phyloP scores from a whole-genome alignment of 441 rosid genomes.

The Arabidopsis hybrid region DNA sequence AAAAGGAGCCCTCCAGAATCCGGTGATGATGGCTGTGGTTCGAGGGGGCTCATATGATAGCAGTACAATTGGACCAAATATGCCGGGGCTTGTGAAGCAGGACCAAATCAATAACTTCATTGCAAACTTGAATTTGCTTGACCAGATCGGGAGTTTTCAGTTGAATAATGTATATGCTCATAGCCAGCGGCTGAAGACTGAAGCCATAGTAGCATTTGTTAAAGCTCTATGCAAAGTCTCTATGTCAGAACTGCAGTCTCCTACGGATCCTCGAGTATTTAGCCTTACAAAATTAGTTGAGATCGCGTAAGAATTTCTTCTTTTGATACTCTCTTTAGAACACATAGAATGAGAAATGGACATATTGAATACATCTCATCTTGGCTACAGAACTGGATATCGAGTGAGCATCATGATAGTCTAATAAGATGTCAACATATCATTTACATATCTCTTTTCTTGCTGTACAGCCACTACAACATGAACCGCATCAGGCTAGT shows the following conservation, averaged over 20 bases:
- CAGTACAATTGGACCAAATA: slow-evolving; percentile 66
- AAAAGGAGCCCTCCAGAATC: slow-evolving; percentile 92
- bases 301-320: slow-evolving; percentile 75
- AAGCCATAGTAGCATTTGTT: slow-evolving; percentile 96
- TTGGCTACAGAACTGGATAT: slow-evolving; percentile 19
- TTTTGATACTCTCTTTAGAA: slow-evolving; percentile 16
- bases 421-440: slow-evolving; percentile 32
- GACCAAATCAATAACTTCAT: slow-evolving; percentile 86
- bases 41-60: slow-evolving; percentile 99
- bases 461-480: slow-evolving; percentile 89
- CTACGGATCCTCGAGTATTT: slow-evolving; percentile 98
- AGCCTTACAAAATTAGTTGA: slow-evolving; percentile 98
- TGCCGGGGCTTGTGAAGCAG: slow-evolving; percentile 70
- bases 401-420: slow-evolving; percentile 16
- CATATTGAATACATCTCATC: slow-evolving; percentile 8
- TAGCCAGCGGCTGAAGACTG: slow-evolving; percentile 96
- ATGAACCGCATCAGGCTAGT: slow-evolving; percentile 99
- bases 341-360: slow-evolving; percentile 32
- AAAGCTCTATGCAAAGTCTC: slow-evolving; percentile 97
- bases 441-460: slow-evolving; percentile 22
- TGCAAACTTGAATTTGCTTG: slow-evolving; percentile 95
- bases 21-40: slow-evolving; percentile 97
- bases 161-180: slow-evolving; percentile 96
- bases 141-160: slow-evolving; percentile 96
- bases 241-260: slow-evolving; percentile 95